These are phyloP conservation scores for Cyberlindnera maclurae DNA, from an alignment of 805 yeast species.

Conservation along the genomic window DNA sequence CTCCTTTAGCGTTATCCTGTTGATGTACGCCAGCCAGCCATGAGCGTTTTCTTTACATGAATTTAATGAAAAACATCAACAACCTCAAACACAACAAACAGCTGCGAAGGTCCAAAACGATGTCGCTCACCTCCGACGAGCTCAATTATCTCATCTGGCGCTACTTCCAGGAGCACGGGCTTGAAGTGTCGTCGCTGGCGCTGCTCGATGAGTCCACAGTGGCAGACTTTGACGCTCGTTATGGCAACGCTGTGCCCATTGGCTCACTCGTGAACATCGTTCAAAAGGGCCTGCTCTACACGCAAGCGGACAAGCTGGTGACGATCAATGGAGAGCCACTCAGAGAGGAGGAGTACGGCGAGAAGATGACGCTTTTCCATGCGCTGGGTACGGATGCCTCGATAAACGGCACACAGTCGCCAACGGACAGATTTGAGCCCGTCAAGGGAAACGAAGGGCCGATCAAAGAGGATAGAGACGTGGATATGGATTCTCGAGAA, in stretches of 20 bases:
- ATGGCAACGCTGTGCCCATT: slow-evolving; percentile 50
- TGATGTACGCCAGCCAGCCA: too few relatives aligned
- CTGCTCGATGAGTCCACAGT: slow-evolving; percentile 68
- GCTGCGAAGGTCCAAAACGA: slow-evolving; percentile 22
- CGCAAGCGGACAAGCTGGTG: slow-evolving; percentile 59
- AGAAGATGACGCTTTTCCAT: slow-evolving; percentile 44
- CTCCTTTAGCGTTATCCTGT: too few relatives aligned
- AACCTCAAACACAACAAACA: not conserved
- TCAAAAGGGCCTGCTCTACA: slow-evolving; percentile 77
- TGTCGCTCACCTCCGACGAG: slow-evolving; percentile 80
- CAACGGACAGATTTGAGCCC: slow-evolving; percentile 26
- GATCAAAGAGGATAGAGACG: slow-evolving; percentile 1
- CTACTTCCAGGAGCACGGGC: slow-evolving; percentile 80
- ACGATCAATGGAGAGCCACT: slow-evolving; percentile 27
- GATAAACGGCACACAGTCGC: slow-evolving; percentile 24
- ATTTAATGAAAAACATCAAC: not conserved
- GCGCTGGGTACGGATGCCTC: slow-evolving; percentile 41
- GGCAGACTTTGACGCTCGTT: slow-evolving; percentile 44
- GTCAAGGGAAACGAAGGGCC: not conserved
- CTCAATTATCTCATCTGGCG: slow-evolving; percentile 90
- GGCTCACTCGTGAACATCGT: slow-evolving; percentile 78
- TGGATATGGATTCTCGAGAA: slow-evolving; percentile 7
- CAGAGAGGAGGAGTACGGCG: slow-evolving; percentile 13
- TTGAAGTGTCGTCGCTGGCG: slow-evolving; percentile 71
- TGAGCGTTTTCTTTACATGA: too few relatives aligned